Evolutionary conservation across 2,329 filamentous ascomycete genomes (phyloP).

Genomic region (Sarocladium kiliense): DNA sequence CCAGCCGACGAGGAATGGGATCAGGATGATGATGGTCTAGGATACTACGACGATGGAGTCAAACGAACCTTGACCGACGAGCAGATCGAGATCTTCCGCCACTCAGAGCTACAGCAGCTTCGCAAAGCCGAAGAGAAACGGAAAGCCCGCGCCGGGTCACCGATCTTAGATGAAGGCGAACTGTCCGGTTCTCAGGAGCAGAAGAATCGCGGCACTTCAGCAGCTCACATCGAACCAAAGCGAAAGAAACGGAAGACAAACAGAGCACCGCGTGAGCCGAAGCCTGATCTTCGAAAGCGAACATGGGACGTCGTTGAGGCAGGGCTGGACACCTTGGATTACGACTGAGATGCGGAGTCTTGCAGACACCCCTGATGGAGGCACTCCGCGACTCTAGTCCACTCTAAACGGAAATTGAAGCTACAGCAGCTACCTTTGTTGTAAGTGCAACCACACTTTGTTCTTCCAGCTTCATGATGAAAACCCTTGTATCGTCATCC

Average conservation of each 20-base stretch:
- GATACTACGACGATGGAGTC: slow-evolving; percentile 80
- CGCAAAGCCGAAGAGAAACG: slow-evolving; percentile 45
- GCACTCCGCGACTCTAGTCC: no score
- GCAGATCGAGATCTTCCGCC: slow-evolving; percentile 84
- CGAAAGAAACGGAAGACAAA: slow-evolving; percentile 34
- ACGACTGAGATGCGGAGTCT: slow-evolving; percentile 40
- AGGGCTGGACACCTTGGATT: slow-evolving; percentile 55
- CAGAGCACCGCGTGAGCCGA: slow-evolving; percentile 38
- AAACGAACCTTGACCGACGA: slow-evolving; percentile 89
- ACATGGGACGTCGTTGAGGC: slow-evolving; percentile 63
- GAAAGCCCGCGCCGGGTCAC: slow-evolving; percentile 14
- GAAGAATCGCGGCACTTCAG: slow-evolving; percentile 10
- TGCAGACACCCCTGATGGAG: background rate
- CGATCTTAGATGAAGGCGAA: background rate
- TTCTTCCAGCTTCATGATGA: slow-evolving; percentile 61
- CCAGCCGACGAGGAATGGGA: slow-evolving; percentile 24
- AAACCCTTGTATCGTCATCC: slow-evolving; percentile 87
- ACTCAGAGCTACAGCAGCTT: slow-evolving; percentile 76
- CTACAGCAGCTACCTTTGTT: no score
- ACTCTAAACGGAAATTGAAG: no score
- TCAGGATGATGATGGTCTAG: slow-evolving; percentile 63
- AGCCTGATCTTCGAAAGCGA: slow-evolving; percentile 59
- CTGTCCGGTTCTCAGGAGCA: slow-evolving; percentile 19
- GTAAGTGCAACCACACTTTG: background rate
- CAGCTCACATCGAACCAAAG: slow-evolving; percentile 14